A percentile compares a stretch with the other conserved stretches of the same genome.
These are phyloP conservation scores for Phytophthora hibernalis DNA, from an alignment of 352 stramenopile genomes.

Conservation along the genomic window DNA sequence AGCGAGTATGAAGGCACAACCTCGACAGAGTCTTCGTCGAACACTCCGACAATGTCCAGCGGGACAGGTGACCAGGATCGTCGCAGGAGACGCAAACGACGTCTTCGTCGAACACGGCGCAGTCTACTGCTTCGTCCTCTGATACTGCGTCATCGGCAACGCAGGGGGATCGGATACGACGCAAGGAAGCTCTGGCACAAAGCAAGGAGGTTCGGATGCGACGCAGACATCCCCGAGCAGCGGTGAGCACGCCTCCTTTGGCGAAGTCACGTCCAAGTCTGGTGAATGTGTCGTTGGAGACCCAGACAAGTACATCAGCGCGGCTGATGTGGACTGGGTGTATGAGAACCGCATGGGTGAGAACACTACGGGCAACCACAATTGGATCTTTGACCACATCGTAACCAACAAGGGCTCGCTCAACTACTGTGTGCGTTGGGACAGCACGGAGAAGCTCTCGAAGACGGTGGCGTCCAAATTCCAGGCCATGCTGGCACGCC, in stretches of 20 bases:
- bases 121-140: conserved; percentile 12
- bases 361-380: conserved; percentile 36
- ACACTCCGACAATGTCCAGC: conserved; percentile 7
- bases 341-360: conserved; percentile 33
- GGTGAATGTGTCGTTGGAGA: conserved; percentile 36
- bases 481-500: conserved; percentile 43
- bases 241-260: conserved; percentile 35
- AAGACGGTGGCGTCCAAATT: conserved; percentile 47
- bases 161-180: conserved; percentile 12
- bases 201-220: conserved; percentile 10
- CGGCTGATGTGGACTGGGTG: conserved; percentile 24
- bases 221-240: conserved; percentile 13
- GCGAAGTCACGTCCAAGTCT: conserved; percentile 30
- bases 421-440: conserved; percentile 54
- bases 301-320: conserved; percentile 32
- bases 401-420: conserved; percentile 48
- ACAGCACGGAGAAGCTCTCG: conserved; percentile 42
- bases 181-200: not conserved
- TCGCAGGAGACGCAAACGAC: conserved; percentile 9
- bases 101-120: conserved; percentile 13
- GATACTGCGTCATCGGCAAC: conserved; percentile 16
- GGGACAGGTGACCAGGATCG: conserved; percentile 14
- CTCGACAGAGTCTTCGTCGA: not conserved
- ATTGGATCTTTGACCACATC: conserved; percentile 55
- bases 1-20: not conserved